These are phyloP conservation scores for Mortierella sp. DNA, from an alignment of 371 early-diverging fungal species.

Conservation along the genomic window DNA sequence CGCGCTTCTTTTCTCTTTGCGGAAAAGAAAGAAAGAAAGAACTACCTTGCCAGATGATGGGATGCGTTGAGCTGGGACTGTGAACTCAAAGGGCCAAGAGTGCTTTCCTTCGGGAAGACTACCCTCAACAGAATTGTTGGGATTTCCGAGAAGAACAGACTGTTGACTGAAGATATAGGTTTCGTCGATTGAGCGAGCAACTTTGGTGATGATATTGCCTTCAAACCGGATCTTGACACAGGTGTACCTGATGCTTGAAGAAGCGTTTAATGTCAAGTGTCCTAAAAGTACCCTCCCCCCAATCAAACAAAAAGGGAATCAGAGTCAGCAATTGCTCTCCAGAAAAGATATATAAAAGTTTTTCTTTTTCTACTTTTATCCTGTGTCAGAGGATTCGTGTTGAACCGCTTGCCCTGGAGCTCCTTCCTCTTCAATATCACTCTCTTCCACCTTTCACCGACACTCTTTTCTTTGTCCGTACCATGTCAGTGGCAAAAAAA, in stretches of 20 bases:
- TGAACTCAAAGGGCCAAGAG: conserved; percentile 39
- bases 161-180: conserved; percentile 40
- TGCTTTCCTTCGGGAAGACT: conserved; percentile 30
- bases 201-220: conserved; percentile 31
- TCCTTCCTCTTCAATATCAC: no score
- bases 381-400: no score
- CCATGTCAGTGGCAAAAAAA: neutral
- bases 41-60: conserved; percentile 44
- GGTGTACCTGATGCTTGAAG: conserved; percentile 27
- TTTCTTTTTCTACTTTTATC: no score
- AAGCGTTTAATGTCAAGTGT: conserved; percentile 18
- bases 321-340: no score
- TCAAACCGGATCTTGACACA: conserved; percentile 40
- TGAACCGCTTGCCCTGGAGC: no score
- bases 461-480: no score
- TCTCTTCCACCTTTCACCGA: no score
- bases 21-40: neutral
- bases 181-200: conserved; percentile 34
- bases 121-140: conserved; percentile 29
- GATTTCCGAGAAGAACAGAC: conserved; percentile 37
- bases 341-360: no score
- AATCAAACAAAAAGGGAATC: no score
- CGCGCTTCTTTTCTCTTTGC: no score
- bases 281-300: conserved; percentile 7
- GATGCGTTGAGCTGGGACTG: conserved; percentile 28